These are phyloP conservation scores for Ascochyta pisi DNA, from an alignment of 2,329 filamentous ascomycete species.

Conservation along the genomic window DNA sequence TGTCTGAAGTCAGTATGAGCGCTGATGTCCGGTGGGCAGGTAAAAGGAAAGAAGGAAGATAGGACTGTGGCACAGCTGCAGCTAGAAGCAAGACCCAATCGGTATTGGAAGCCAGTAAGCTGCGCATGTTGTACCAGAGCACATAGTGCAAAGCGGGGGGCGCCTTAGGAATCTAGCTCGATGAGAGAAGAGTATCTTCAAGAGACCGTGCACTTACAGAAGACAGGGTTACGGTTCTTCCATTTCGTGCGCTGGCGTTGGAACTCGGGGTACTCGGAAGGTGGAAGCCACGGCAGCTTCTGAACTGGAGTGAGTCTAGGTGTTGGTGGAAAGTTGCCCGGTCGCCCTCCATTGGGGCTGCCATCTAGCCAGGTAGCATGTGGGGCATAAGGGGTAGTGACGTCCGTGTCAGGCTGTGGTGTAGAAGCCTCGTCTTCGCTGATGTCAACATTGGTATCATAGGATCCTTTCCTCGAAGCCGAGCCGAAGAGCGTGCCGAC, in stretches of 20 bases:
- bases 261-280: neutral
- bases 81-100: neutral
- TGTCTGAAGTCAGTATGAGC: neutral
- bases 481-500: neutral
- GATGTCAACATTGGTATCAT: neutral
- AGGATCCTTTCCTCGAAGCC: neutral
- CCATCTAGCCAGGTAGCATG: neutral
- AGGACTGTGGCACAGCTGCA: neutral
- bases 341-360: neutral
- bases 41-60: neutral
- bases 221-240: neutral
- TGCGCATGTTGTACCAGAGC: neutral
- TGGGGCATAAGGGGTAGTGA: neutral
- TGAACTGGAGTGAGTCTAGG: neutral
- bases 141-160: neutral
- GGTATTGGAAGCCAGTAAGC: too few species aligned
- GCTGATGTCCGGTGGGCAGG: neutral
- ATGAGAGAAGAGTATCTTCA: neutral
- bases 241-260: neutral
- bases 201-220: neutral
- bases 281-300: neutral
- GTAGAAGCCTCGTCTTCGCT: slow-evolving; percentile 6
- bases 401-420: neutral
- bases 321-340: neutral
- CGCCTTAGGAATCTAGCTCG: neutral